Evolutionary conservation across 2,329 filamentous ascomycete species (phyloP).

Genomic region (Colletotrichum spinosum): DNA sequence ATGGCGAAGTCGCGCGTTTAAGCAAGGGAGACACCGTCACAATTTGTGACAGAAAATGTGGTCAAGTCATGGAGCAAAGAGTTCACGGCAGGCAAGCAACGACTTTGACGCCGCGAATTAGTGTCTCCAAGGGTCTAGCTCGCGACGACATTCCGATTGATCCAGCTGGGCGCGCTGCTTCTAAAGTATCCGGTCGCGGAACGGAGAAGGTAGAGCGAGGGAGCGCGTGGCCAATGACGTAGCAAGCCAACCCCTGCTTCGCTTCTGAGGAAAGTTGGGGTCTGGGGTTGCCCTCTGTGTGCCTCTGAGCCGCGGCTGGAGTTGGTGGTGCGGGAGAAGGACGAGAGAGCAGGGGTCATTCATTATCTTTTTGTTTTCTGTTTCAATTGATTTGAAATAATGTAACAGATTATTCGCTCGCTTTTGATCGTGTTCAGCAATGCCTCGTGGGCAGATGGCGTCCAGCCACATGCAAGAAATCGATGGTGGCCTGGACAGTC

Average conservation of each 20-base stretch:
- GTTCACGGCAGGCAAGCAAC: constrained; percentile 1
- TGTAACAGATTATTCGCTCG: constrained; percentile 23
- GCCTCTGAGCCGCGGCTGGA: constrained; percentile 2
- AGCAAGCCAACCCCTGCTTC: constrained; percentile 35
- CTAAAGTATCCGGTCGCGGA: constrained; percentile 10
- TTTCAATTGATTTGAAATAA: constrained; percentile 8
- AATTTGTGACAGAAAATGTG: background rate
- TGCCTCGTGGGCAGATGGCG: background rate
- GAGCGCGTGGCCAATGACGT: constrained; percentile 31
- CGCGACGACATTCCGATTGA: constrained; percentile 16
- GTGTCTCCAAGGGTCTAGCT: constrained; percentile 7
- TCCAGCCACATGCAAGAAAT: background rate
- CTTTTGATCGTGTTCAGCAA: constrained; percentile 16
- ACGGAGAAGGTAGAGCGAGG: constrained; percentile 3
- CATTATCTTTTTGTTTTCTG: constrained; percentile 1
- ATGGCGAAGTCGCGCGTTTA: constrained; percentile 1
- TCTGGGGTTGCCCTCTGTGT: background rate
- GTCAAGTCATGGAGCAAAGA: constrained; percentile 15
- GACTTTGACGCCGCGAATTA: background rate
- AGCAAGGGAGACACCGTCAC: background rate
- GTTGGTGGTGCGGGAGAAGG: constrained; percentile 20
- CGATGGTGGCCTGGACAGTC: constrained; percentile 7
- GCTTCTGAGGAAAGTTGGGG: constrained; percentile 29
- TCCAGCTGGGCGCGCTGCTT: constrained; percentile 10
- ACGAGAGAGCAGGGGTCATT: constrained; percentile 11